Conservation (phyloP, 805 yeast genomes). For the Candida tammaniensis region DNA sequence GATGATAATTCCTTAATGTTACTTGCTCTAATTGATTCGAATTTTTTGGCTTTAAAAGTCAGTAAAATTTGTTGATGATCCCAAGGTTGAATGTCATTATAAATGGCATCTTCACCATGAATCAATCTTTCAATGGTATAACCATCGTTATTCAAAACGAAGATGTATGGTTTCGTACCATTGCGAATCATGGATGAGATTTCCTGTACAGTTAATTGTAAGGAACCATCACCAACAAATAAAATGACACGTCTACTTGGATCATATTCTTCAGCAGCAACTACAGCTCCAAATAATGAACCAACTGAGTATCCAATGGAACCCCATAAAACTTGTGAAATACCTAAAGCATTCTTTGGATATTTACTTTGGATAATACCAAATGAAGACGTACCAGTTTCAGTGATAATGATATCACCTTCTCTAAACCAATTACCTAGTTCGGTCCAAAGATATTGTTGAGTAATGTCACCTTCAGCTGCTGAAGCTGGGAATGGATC, state of each 20-base stretch:
- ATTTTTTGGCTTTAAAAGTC: conserved; percentile 29
- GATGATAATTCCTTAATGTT: conserved; percentile 24
- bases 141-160: conserved; percentile 40
- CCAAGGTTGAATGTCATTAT: conserved; percentile 41
- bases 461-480: conserved; percentile 17
- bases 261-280: conserved; percentile 31
- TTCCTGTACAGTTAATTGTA: conserved; percentile 41
- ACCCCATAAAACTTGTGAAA: conserved; percentile 36
- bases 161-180: conserved; percentile 32
- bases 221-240: conserved; percentile 43
- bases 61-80: conserved; percentile 31
- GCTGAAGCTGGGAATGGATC: conserved; percentile 14
- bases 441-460: conserved; percentile 30
- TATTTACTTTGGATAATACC: conserved; percentile 31
- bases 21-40: conserved; percentile 24
- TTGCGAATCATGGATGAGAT: conserved; percentile 36
- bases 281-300: conserved; percentile 31
- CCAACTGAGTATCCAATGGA: conserved; percentile 37
- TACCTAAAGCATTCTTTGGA: conserved; percentile 30
- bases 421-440: conserved; percentile 25
- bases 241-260: conserved; percentile 34
- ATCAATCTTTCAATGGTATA: conserved; percentile 40
- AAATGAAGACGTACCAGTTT: conserved; percentile 36
- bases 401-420: conserved; percentile 32
- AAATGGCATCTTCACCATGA: conserved; percentile 35